A percentile compares a stretch with the other conserved stretches of the same genome.
Evolutionary conservation across 1,284 basidiomycete species (phyloP).

Genomic region (Cutaneotrichosporon dermatis): DNA sequence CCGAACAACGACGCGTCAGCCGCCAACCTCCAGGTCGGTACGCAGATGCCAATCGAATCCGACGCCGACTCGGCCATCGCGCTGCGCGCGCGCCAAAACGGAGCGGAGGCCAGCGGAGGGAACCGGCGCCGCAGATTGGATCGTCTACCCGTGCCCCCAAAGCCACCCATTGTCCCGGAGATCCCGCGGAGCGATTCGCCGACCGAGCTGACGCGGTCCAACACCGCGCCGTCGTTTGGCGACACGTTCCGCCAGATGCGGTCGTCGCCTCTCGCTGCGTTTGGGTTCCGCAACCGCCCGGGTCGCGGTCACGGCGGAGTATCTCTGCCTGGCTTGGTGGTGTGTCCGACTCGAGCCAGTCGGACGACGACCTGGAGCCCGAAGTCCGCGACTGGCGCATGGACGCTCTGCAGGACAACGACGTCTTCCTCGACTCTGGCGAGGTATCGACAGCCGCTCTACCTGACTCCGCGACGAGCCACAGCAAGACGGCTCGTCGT

Average conservation of each 20-base stretch:
- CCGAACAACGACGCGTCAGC: slow-evolving; percentile 28
- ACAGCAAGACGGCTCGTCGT: not conserved
- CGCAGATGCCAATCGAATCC: slow-evolving; percentile 43
- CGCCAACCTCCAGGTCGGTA: too few species aligned
- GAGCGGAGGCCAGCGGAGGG: slow-evolving; percentile 1
- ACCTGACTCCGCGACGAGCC: not conserved
- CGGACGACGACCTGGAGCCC: slow-evolving; percentile 15
- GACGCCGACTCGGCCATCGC: slow-evolving; percentile 48
- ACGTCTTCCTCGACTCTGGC: slow-evolving; percentile 1
- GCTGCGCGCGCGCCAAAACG: slow-evolving; percentile 23
- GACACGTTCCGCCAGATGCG: slow-evolving; percentile 38
- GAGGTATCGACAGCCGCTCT: not conserved
- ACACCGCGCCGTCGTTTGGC: slow-evolving; percentile 17
- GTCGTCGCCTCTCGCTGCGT: slow-evolving; percentile 24
- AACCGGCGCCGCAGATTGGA: not conserved
- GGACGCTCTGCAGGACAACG: slow-evolving; percentile 6
- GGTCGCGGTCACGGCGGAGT: slow-evolving; percentile 27
- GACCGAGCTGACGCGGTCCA: slow-evolving; percentile 1
- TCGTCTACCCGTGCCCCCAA: not conserved
- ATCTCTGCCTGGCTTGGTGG: slow-evolving; percentile 37
- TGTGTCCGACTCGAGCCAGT: slow-evolving; percentile 4
- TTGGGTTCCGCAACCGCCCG: slow-evolving; percentile 23
- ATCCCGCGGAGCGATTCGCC: not conserved
- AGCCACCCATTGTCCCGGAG: too few species aligned
- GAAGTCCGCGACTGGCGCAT: slow-evolving; percentile 2